A percentile compares a stretch with the other conserved stretches of the same genome.
phyloP scores from a whole-genome alignment of 1,284 basidiomycete species.

The Abortiporus biennis region DNA sequence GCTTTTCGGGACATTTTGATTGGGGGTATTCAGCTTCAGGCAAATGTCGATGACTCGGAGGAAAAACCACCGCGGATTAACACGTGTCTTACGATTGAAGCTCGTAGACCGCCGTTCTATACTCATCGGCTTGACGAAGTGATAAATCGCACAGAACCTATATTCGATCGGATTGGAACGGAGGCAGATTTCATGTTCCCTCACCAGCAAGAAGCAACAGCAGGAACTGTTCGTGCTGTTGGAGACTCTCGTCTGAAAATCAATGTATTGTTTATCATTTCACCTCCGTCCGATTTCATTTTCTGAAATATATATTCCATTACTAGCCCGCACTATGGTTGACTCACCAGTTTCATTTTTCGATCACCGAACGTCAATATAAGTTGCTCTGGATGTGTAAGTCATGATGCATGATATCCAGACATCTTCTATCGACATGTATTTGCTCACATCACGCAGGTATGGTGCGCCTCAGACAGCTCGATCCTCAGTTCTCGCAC shows the following conservation, averaged over 20 bases:
- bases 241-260: not conserved
- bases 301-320: not conserved
- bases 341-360: not conserved
- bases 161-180: not conserved
- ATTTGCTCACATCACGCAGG: no score
- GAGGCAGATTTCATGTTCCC: not conserved
- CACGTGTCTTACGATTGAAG: no score
- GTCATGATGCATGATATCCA: no score
- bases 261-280: not conserved
- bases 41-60: no score
- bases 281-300: not conserved
- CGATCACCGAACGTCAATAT: no score
- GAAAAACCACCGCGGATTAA: no score
- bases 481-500: no score
- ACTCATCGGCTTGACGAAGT: not conserved
- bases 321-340: not conserved
- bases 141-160: not conserved
- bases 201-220: not conserved
- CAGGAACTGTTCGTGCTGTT: not conserved
- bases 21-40: no score
- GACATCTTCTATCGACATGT: no score
- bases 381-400: no score
- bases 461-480: no score
- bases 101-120: not conserved
- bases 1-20: no score